Base-by-base conservation (phyloP, 1,284 basidiomycete species). In the Tilletia walkeri region DNA sequence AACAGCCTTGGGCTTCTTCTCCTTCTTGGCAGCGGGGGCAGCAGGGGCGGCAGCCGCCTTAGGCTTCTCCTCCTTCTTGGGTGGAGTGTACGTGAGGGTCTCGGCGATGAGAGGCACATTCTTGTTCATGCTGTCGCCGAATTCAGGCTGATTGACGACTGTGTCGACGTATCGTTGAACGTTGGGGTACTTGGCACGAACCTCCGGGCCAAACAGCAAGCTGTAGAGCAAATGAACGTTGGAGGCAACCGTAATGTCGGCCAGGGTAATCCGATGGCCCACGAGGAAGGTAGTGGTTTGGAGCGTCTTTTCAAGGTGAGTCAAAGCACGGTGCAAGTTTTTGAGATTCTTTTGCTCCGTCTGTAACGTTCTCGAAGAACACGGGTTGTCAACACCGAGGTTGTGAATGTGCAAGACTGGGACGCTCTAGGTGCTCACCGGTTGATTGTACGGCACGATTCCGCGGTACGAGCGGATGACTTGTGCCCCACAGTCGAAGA, bases 241-340 rank as follows among this genome's bases (percentile, higher is more conserved):
- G 54, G 87, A 84, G 56, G 90, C 92, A 76, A 93, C 77, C 78
- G 86, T 85, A 85, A 98, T 85, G 83, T 99, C 95, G 76, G 94
- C 95, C 68, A 95, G 88, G 72, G 94, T 93, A 87, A 98, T 90
- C 80, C 95, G 92, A 85, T 98, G 93, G 80, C 90, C 91, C 70
- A 94, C 94, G 80, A 97, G 88, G 89, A 90, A 98, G 69, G 95
- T 99, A 82, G 89, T 89, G 73, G 88, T 87, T 71, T 88, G 84
- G 81, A 98, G 89, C 86, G 92, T 88, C 67, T 86, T 85, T 82
- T 98, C 89, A 75, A 98, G 87, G 76, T 88, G 89, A 69, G 85
- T 86, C 67, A 93, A 86, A 36, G 87, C 84, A 48, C 76, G 71
- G 88, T 88, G 54, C 84, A 79, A 72, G 45, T 41, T 54, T 18